phyloP scores from a whole-genome alignment of 805 yeast species.

The Wickerhamiella musiphila region DNA sequence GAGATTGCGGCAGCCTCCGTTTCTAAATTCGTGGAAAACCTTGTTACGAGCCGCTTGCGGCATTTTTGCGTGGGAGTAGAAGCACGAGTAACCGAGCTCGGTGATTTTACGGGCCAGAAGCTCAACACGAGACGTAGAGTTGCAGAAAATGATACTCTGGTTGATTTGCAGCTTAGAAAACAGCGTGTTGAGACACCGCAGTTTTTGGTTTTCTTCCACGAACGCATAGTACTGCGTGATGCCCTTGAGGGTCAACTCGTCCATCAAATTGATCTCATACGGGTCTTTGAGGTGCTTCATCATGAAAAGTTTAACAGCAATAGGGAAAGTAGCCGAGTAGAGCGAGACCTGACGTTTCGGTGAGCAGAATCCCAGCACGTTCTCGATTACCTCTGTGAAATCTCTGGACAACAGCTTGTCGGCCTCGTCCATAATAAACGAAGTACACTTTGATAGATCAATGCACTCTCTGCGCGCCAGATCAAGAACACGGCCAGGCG shows the following conservation, averaged over 20 bases:
- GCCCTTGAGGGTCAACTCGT: slow-evolving; percentile 89
- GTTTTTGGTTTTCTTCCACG: slow-evolving; percentile 89
- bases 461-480: slow-evolving; percentile 78
- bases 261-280: slow-evolving; percentile 92
- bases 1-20: slow-evolving; percentile 90
- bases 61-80: slow-evolving; percentile 94
- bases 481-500: slow-evolving; percentile 95
- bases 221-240: slow-evolving; percentile 97
- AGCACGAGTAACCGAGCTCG: slow-evolving; percentile 91
- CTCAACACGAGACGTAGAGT: slow-evolving; percentile 92
- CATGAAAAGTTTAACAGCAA: slow-evolving; percentile 85
- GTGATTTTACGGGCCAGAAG: slow-evolving; percentile 89
- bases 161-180: slow-evolving; percentile 89
- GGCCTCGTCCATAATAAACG: slow-evolving; percentile 97
- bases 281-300: slow-evolving; percentile 79
- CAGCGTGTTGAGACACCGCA: slow-evolving; percentile 87
- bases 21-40: slow-evolving; percentile 97
- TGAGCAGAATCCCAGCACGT: slow-evolving; percentile 70
- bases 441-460: slow-evolving; percentile 67
- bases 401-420: slow-evolving; percentile 90
- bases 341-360: slow-evolving; percentile 63
- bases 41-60: slow-evolving; percentile 93
- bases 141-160: slow-evolving; percentile 93
- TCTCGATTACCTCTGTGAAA: slow-evolving; percentile 73
- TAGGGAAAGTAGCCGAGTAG: slow-evolving; percentile 92